A percentile compares a stretch with the other conserved stretches of the same genome.
These are phyloP conservation scores for Zelopaecilomyces penicillatus DNA, from an alignment of 2,329 filamentous ascomycete species.

Conservation along the genomic window DNA sequence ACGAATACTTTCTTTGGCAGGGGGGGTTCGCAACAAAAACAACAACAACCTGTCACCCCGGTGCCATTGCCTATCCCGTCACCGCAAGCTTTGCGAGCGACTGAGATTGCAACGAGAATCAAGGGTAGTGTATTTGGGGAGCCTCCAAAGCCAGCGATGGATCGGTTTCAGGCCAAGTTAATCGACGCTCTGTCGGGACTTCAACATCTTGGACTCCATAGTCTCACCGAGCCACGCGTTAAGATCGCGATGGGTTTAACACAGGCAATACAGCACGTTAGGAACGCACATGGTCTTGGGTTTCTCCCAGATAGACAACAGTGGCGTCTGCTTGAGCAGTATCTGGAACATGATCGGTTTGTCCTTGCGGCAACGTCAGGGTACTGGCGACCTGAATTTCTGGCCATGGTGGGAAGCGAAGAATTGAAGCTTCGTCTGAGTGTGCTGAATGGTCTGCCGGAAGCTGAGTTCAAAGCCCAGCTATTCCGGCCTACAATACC, in stretches of 20 bases:
- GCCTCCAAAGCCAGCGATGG: slow-evolving; percentile 14
- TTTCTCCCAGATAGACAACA: slow-evolving; percentile 25
- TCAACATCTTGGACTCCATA: not conserved
- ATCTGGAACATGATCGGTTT: slow-evolving; percentile 22
- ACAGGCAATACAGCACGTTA: slow-evolving; percentile 16
- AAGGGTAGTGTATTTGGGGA: slow-evolving; percentile 15
- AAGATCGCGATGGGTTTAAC: not conserved
- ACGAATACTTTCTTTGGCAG: slow-evolving; percentile 29
- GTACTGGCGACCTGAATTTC: slow-evolving; percentile 15
- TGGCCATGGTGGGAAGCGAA: slow-evolving; percentile 19
- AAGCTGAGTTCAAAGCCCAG: slow-evolving; percentile 17
- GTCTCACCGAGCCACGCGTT: slow-evolving; percentile 1
- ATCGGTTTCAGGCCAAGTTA: slow-evolving; percentile 17
- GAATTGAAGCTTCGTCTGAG: slow-evolving; percentile 19
- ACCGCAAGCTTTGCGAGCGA: no score
- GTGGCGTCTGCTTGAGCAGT: slow-evolving; percentile 24
- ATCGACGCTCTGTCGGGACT: slow-evolving; percentile 1
- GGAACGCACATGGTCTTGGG: slow-evolving; percentile 17
- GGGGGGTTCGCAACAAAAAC: no score
- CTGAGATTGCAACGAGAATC: not conserved
- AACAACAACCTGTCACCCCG: no score
- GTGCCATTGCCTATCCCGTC: no score
- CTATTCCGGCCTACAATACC: slow-evolving; percentile 12
- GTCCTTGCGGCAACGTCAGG: slow-evolving; percentile 21
- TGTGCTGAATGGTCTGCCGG: slow-evolving; percentile 17